phyloP scores from a whole-genome alignment of 2,329 filamentous ascomycete species.

The Leptographium wingfieldii region DNA sequence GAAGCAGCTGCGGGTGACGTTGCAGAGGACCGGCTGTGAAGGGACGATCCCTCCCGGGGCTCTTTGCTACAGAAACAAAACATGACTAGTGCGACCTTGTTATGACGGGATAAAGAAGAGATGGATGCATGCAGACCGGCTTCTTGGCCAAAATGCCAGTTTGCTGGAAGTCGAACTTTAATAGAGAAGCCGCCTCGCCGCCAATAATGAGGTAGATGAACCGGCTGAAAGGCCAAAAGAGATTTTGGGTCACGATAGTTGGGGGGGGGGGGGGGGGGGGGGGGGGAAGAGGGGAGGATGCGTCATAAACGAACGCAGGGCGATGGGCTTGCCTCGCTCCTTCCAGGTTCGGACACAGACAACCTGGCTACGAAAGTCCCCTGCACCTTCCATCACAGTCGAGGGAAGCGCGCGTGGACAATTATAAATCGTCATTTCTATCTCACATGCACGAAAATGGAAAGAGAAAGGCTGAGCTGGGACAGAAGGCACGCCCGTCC shows the following conservation, averaged over 20 bases:
- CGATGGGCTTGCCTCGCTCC: background rate
- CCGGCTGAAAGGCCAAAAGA: background rate
- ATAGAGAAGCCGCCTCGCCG: background rate
- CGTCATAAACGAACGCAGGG: background rate
- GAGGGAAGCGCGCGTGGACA: no score
- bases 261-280: background rate
- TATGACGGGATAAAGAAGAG: background rate
- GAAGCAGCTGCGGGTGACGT: background rate
- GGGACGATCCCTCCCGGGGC: slow-evolving; percentile 1
- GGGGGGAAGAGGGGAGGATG: background rate
- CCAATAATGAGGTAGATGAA: background rate
- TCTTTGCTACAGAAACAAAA: slow-evolving; percentile 11
- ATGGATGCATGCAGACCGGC: background rate
- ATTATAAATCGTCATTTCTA: background rate
- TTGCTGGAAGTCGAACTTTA: background rate
- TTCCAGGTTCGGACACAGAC: background rate
- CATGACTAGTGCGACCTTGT: slow-evolving; percentile 1
- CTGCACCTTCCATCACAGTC: background rate
- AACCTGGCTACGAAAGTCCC: background rate
- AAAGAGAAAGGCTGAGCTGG: background rate
- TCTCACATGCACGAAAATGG: background rate
- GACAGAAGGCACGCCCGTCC: background rate
- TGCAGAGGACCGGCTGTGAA: background rate
- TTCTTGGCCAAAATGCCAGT: background rate
- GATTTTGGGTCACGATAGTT: no score